Conservation (phyloP, 1,139 yeast genomes). For the Yamadazyma spencermartinsiae region DNA sequence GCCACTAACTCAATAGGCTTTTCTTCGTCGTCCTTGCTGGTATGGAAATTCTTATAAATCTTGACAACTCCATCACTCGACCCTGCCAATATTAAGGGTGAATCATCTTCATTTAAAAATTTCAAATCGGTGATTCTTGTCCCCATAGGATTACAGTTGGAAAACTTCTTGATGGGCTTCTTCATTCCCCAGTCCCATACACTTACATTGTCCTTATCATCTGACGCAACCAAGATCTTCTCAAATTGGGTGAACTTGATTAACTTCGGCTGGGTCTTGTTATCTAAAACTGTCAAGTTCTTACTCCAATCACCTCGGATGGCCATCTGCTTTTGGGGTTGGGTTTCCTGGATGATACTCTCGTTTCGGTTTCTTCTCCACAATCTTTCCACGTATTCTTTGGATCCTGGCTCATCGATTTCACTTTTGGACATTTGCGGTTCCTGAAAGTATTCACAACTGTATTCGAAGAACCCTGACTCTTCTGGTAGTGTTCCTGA, state of each 20-base stretch:
- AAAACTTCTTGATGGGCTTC: conserved; percentile 61
- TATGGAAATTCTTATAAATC: conserved; percentile 76
- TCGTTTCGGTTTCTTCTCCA: conserved; percentile 95
- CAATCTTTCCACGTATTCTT: conserved; percentile 74
- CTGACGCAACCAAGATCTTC: conserved; percentile 75
- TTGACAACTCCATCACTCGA: conserved; percentile 92
- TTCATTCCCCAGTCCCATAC: conserved; percentile 87
- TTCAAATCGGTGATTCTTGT: conserved; percentile 86
- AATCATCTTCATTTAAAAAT: conserved; percentile 88
- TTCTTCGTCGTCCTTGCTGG: conserved; percentile 27
- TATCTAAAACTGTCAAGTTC: conserved; percentile 60
- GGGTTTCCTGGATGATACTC: conserved; percentile 81
- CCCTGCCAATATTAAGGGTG: conserved; percentile 81
- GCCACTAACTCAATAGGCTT: conserved; percentile 62
- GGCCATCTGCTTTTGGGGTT: conserved; percentile 83
- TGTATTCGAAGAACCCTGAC: conserved; percentile 83
- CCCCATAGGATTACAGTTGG: conserved; percentile 84
- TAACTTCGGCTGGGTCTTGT: conserved; percentile 76
- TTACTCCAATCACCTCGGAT: conserved; percentile 85
- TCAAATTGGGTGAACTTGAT: conserved; percentile 89
- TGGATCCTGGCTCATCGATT: conserved; percentile 90
- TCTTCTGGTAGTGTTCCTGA: conserved; percentile 58
- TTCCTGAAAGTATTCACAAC: conserved; percentile 91
- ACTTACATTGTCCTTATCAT: conserved; percentile 79
- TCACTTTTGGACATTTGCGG: conserved; percentile 92